phyloP scores from a whole-genome alignment of 192 early-diverging fungal genomes.

The Gigaspora rosea region DNA sequence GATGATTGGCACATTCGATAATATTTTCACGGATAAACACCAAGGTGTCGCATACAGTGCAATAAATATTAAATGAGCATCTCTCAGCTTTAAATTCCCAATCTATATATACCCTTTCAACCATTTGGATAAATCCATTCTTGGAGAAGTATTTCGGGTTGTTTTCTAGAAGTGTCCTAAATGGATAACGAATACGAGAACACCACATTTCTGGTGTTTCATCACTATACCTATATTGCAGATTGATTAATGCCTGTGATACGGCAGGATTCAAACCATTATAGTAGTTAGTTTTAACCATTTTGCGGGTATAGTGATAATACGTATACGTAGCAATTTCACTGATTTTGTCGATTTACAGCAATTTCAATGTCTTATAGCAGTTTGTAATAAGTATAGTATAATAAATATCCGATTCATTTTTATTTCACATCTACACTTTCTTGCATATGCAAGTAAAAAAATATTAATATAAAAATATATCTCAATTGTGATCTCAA shows the following conservation, averaged over 20 bases:
- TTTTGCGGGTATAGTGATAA: not conserved
- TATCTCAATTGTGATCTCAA: no score
- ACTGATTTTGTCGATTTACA: no score
- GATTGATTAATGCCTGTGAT: constrained; percentile 8
- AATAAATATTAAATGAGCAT: constrained; percentile 13
- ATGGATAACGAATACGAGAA: constrained; percentile 26
- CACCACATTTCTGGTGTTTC: constrained; percentile 10
- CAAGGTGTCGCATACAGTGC: constrained; percentile 15
- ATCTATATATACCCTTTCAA: constrained; percentile 19
- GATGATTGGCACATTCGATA: not conserved
- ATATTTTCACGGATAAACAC: constrained; percentile 1
- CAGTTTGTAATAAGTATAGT: no score
- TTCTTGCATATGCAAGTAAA: no score
- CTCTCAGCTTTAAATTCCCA: constrained; percentile 1
- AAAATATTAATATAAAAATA: no score
- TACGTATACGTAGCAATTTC: not conserved
- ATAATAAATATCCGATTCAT: no score
- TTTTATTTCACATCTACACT: no score
- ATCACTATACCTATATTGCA: constrained; percentile 13
- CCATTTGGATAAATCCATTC: constrained; percentile 24
- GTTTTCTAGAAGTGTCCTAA: constrained; percentile 26
- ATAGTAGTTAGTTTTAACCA: constrained; percentile 9
- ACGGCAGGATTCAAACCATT: not conserved
- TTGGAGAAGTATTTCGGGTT: constrained; percentile 26
- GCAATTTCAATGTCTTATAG: no score